Evolutionary conservation across 495 filamentous ascomycete species (phyloP).

Genomic region (Saxophila tyrrhenica): DNA sequence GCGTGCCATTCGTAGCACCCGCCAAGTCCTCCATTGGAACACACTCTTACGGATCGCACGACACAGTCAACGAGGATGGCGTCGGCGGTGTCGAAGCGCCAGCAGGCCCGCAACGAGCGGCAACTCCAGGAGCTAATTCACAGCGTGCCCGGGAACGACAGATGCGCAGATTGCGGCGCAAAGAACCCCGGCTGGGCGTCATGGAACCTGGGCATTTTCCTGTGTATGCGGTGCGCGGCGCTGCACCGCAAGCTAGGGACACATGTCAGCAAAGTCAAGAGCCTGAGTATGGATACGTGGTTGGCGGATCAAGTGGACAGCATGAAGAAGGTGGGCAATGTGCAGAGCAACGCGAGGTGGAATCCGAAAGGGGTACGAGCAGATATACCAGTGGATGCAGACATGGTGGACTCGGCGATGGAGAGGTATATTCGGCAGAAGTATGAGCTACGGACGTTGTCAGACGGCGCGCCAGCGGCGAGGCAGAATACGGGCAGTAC

Average conservation of each 20-base stretch:
- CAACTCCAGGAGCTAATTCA: slow-evolving; percentile 81
- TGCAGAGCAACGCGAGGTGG: slow-evolving; percentile 69
- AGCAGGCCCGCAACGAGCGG: slow-evolving; percentile 93
- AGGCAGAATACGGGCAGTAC: slow-evolving; percentile 40
- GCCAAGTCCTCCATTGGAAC: neutral
- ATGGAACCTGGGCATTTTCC: slow-evolving; percentile 94
- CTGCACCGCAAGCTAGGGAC: slow-evolving; percentile 95
- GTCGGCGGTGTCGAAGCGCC: slow-evolving; percentile 67
- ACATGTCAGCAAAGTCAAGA: slow-evolving; percentile 97
- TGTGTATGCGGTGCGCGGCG: slow-evolving; percentile 94
- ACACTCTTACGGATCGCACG: neutral
- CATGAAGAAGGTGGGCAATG: slow-evolving; percentile 87
- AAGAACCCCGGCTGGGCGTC: slow-evolving; percentile 97
- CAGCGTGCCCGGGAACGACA: slow-evolving; percentile 78
- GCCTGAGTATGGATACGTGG: slow-evolving; percentile 96
- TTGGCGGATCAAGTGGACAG: slow-evolving; percentile 91
- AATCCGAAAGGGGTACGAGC: slow-evolving; percentile 76
- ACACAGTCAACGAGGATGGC: slow-evolving; percentile 34
- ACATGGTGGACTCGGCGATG: slow-evolving; percentile 85
- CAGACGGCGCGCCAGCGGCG: slow-evolving; percentile 27
- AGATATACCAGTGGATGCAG: slow-evolving; percentile 71
- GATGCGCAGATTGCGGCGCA: slow-evolving; percentile 86
- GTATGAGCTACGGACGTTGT: slow-evolving; percentile 57
- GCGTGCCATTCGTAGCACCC: neutral
- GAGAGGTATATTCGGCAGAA: slow-evolving; percentile 91